Conservation (phyloP, 805 yeast species). For the Middelhovenomyces tepae region DNA sequence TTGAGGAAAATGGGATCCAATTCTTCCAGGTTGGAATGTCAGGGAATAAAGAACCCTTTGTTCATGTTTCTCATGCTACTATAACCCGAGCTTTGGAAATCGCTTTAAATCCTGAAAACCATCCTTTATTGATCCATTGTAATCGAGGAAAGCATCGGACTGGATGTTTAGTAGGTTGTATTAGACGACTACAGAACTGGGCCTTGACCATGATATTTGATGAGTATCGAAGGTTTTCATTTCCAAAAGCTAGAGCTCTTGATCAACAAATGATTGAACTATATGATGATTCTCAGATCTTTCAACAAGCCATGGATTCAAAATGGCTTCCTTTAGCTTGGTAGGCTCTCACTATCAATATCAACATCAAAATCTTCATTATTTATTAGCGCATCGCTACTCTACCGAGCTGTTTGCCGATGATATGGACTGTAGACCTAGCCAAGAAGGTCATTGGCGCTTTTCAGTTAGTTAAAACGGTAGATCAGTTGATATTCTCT, state of each 20-base stretch:
- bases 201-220: slow-evolving; percentile 89
- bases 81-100: slow-evolving; percentile 76
- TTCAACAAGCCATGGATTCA: slow-evolving; percentile 40
- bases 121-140: slow-evolving; percentile 89
- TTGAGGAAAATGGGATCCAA: slow-evolving; percentile 50
- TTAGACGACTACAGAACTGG: slow-evolving; percentile 86
- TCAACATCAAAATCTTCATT: no score
- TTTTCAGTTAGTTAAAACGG: no score
- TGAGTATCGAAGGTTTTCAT: slow-evolving; percentile 89
- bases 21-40: slow-evolving; percentile 86
- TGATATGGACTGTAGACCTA: no score
- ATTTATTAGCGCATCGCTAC: no score
- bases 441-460: no score
- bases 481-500: no score
- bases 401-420: no score
- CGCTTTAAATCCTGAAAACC: slow-evolving; percentile 76
- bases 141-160: slow-evolving; percentile 96
- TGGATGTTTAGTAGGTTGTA: slow-evolving; percentile 91
- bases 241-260: slow-evolving; percentile 89
- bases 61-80: slow-evolving; percentile 44
- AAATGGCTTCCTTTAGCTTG: slow-evolving; percentile 64
- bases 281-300: slow-evolving; percentile 62
- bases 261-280: slow-evolving; percentile 94
- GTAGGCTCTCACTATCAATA: no score
- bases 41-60: slow-evolving; percentile 61